Evolutionary conservation across 2,329 filamentous ascomycete species (phyloP), one percentile per base, ranked within the genome.

Genomic region (Nemania sp.): DNA sequence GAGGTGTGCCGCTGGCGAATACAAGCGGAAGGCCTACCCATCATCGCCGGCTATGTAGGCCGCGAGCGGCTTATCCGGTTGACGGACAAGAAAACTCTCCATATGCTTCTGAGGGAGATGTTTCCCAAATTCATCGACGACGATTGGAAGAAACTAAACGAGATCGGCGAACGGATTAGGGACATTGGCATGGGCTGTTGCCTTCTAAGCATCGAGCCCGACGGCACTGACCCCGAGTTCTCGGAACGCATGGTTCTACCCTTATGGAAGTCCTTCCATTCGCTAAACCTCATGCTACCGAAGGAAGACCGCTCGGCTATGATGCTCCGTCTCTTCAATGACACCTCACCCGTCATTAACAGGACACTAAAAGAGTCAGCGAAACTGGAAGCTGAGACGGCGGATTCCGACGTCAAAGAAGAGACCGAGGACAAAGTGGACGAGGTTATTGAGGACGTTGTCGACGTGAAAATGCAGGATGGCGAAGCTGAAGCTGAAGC

Each of bases 241-340:
- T 75, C 78, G 21, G 94, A 98, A 79, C 82, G 86, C 25, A 92
- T 97, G 86, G 90, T 94, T 1, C 83, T 99, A 17, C 95, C 95
- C 3, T 80, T 99, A 29, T 99, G 95, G 95, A 90, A 96, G 77
- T 96, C 92, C 73, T 85, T 96, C 63, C 88, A 93, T 69, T 94
- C 90, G 18, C 82, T 98, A 60, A 99, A 99, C 75, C 85, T 99
- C 55, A 99, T 99, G 95, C 82, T 99, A 72, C 94, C 95, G 51
- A 99, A 99, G 80, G 95, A 99, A 75, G 95, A 99, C 67, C 87
- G 95, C 15, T 89, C 87, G 21, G 95, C 95, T 1, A 96, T 98
- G 91, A 79, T 98, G 68, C 81, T 98, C 65, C 84, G 95, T 20
- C 82, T 99, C 62, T 99, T 89, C 79, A 96, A 97, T 73, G 94